Evolutionary conservation across 768 basidiomycete genomes (phyloP), one percentile per base, ranked within the genome.

Genomic region (Phallus indusiatus): DNA sequence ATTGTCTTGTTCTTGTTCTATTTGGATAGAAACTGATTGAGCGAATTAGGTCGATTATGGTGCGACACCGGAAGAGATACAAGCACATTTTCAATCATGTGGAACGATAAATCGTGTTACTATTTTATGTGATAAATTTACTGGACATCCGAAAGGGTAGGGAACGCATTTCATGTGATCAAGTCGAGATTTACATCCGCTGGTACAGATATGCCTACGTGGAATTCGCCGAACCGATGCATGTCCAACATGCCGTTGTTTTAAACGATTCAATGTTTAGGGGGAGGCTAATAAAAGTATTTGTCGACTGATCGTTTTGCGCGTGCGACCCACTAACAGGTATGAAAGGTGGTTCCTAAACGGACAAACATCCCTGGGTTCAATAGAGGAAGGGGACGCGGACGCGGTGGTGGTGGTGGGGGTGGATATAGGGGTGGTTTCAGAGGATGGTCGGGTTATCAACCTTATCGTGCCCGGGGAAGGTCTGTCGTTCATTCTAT

Each of bases 81-180:
- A 98, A 75, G 84, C 79, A 17, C 95, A 98, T 71, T 99, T 99
- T 75, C 90, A 94, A 70, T 86, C 94, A 16, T 98, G 94, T 68
- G 96, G 96, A 6, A 92, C 90, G 16, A 99, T 99, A 73, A 99
- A 99, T 75, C 84, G 96, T 66, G 94, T 99, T 47, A 99, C 96
- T 0, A 99, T 99, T 68, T 84, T 99, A 28, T 98, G 95, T 72
- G 96, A 99, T 81, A 98, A 98, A 76, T 98, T 95, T 73, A 98
- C 95, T 21, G 96, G 96, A 52, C 94, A 97, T 75, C 95, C 96
- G 51, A 97, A 97, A 83, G 96, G 96, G 94, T 94, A 64, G 34
- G 75, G 69, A 54, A 69, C 64, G 2, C 8, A 33, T 28, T 14
- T 56, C 24, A n/a, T 56, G 61, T 16, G 46, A 35, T 53, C 61